Evolutionary conservation across 2,329 filamentous ascomycete genomes (phyloP), one percentile per base, ranked within the genome.

Genomic region (Monosporascus cannonballus): DNA sequence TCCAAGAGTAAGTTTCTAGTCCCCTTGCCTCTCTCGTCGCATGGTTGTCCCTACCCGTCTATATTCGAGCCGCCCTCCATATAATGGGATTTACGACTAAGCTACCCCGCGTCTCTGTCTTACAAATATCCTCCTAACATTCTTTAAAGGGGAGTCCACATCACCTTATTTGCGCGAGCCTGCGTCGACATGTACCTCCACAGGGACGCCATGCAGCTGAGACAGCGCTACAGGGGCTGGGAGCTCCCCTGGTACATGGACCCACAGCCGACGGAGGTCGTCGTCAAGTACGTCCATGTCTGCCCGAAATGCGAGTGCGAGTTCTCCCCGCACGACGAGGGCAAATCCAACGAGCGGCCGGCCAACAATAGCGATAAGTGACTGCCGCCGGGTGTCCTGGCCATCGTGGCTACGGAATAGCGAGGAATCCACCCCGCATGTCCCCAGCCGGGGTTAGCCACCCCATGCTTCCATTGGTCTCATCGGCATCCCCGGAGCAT

Each of bases 201-300:
- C 17, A 14, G 42, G 20, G 41, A 45, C 8, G 47, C 44, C 20
- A 9, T 25, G n/a, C 27, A 44, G 8, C 36, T 46, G 22, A 34
- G 30, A 14, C 14, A 41, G n/a, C 7, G 27, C 27, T 48, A 49
- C 41, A 14, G 47, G 30, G 41, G 45, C 6, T 45, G 27, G 41
- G 8, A 30, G 22, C 54, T 46, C 14, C 42, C 42, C 14, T 46
- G 42, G 42, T 46, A 17, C 42, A n/a, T 51, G n/a, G n/a, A 45
- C 9, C 51, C 47, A 34, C 48, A 46, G 15, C 42, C 38, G 7
- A 53, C 49, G 18, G 54, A 47, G n/a, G 50, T 58, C 45, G 48
- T 58, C 25, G 48, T 58, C 47, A 52, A 56, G 36, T 54, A 56
- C 41, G 50, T 52, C 37, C 51, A 52, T 17, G 38, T 45, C 1